phyloP scores from a whole-genome alignment of 2,329 filamentous ascomycete species.

The Septoria petroselini region DNA sequence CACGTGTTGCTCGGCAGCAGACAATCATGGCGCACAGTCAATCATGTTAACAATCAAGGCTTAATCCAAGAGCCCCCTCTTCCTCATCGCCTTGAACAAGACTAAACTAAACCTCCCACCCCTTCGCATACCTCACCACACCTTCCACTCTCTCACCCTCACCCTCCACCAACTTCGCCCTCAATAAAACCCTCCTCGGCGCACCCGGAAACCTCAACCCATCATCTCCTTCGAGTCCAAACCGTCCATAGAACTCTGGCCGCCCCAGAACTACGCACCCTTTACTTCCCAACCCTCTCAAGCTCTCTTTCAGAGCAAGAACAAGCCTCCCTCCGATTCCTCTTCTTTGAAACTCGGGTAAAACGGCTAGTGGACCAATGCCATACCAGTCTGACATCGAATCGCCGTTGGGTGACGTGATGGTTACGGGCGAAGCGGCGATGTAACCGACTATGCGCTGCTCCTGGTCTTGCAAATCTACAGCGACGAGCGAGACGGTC shows the following conservation, averaged over 20 bases:
- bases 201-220: conserved; percentile 1
- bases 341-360: neutral
- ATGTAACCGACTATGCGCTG: neutral
- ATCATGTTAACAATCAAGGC: no score
- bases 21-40: no score
- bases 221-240: neutral
- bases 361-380: conserved; percentile 3
- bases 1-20: no score
- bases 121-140: conserved; percentile 1
- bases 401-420: neutral
- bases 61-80: no score
- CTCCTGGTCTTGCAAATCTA: no score
- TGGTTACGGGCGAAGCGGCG: conserved; percentile 1
- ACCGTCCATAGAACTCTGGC: neutral
- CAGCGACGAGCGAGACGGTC: conserved; percentile 7
- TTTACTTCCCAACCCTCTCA: neutral
- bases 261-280: conserved; percentile 1
- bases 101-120: neutral
- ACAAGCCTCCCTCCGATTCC: neutral
- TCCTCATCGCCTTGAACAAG: no score
- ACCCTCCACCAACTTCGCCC: neutral
- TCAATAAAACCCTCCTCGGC: neutral
- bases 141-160: neutral
- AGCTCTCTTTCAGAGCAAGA: neutral
- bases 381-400: neutral